Conservation (phyloP, 805 yeast species). For the Tetrapisispora iriomotensis region DNA sequence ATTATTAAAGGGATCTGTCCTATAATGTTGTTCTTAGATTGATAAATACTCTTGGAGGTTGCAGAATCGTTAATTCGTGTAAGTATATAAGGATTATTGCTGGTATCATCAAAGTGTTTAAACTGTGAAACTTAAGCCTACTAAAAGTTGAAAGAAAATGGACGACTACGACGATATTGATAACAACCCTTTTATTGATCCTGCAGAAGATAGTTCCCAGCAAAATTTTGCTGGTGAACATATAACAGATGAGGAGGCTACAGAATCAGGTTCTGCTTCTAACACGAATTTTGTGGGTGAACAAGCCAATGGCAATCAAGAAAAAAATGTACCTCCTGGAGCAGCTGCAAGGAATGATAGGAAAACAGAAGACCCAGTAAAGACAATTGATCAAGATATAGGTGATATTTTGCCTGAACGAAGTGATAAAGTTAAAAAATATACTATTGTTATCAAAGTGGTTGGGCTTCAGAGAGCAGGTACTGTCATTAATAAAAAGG, state of each 20-base stretch:
- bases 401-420: constrained; percentile 7
- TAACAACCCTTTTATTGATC: constrained; percentile 53
- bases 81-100: too few species aligned
- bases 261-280: too few species aligned
- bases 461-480: constrained; percentile 62
- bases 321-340: neutral
- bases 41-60: neutral
- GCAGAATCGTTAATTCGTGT: neutral
- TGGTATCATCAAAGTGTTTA: neutral
- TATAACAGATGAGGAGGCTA: too few species aligned
- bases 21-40: too few species aligned
- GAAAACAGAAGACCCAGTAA: neutral
- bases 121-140: too few species aligned
- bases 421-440: constrained; percentile 9
- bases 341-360: neutral
- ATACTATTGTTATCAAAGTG: constrained; percentile 45
- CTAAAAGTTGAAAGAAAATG: neutral
- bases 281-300: neutral
- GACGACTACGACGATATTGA: constrained; percentile 40
- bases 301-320: constrained; percentile 2
- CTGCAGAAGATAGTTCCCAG: constrained; percentile 16
- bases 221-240: constrained; percentile 7
- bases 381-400: neutral
- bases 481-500: constrained; percentile 41
- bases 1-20: neutral